A percentile compares a stretch with the other conserved stretches of the same genome.
Evolutionary conservation across 108 stramenopile species (phyloP).

Genomic region (Cafeteria roenbergensis): DNA sequence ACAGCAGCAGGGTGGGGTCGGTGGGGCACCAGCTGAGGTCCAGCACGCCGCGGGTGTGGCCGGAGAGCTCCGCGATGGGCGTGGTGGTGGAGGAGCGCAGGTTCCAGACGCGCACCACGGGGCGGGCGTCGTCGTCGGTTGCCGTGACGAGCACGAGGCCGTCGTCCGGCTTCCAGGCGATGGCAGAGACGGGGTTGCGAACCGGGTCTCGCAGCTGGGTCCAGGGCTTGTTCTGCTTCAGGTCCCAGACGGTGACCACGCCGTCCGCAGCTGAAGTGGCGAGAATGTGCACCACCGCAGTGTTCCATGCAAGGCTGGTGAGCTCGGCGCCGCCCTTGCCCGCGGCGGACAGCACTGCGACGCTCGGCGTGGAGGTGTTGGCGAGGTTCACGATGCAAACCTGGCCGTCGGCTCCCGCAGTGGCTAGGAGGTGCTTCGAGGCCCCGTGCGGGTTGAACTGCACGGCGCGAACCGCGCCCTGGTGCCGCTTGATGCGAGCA

Average conservation of each 20-base stretch:
- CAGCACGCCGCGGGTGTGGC: constrained; percentile 74
- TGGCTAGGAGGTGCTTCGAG: too few relatives aligned
- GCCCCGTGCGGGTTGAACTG: too few relatives aligned
- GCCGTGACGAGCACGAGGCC: constrained; percentile 85
- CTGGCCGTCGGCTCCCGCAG: too few relatives aligned
- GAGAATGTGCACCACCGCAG: too few relatives aligned
- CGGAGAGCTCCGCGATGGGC: constrained; percentile 68
- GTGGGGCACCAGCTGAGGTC: constrained; percentile 85
- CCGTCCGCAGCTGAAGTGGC: too few relatives aligned
- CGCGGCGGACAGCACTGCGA: too few relatives aligned
- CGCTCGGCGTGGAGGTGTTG: too few relatives aligned
- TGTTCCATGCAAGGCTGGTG: too few relatives aligned
- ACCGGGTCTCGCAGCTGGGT: constrained; percentile 62
- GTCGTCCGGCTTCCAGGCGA: constrained; percentile 84
- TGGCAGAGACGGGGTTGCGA: constrained; percentile 50
- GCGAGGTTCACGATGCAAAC: too few relatives aligned
- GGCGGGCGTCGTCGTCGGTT: constrained; percentile 67
- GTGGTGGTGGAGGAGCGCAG: constrained; percentile 72
- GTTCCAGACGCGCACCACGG: constrained; percentile 83
- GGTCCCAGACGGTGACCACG: constrained; percentile 96
- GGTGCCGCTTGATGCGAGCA: too few relatives aligned
- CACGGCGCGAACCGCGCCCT: too few relatives aligned
- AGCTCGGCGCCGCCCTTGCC: too few relatives aligned
- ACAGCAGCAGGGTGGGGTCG: constrained; percentile 61
- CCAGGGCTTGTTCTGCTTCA: constrained; percentile 81